These are phyloP conservation scores for Didymella lethalis DNA, from an alignment of 2,329 filamentous ascomycete genomes.

Conservation along the genomic window DNA sequence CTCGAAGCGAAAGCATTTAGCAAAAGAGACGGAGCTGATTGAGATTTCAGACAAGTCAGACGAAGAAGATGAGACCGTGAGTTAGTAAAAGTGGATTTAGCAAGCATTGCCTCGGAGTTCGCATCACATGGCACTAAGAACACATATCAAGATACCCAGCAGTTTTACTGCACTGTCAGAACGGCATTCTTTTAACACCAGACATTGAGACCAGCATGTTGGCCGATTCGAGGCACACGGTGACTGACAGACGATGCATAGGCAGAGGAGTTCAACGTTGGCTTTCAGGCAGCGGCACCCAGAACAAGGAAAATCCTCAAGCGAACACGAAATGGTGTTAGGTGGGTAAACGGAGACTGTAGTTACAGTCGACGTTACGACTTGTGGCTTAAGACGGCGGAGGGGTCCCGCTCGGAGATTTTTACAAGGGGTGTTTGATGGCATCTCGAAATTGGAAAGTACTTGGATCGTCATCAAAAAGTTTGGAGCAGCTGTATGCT, in stretches of 20 bases:
- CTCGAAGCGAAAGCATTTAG: constrained; percentile 50
- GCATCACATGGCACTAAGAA: constrained; percentile 1
- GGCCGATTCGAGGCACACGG: not conserved
- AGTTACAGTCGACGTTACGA: not conserved
- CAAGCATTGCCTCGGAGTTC: constrained; percentile 15
- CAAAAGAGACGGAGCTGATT: constrained; percentile 34
- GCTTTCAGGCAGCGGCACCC: not conserved
- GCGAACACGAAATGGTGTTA: not conserved
- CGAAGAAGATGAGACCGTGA: constrained; percentile 25
- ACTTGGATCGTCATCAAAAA: too few species aligned
- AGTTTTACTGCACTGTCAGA: constrained; percentile 13
- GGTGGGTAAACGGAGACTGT: not conserved
- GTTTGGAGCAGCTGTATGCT: too few species aligned
- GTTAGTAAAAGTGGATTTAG: constrained; percentile 21
- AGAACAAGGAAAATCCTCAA: not conserved
- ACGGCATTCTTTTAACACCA: not conserved
- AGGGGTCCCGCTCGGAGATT: not conserved
- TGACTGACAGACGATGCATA: not conserved
- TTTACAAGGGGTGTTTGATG: not conserved
- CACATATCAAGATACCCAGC: constrained; percentile 25
- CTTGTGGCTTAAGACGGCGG: not conserved
- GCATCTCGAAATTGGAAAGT: too few species aligned
- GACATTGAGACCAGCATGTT: not conserved
- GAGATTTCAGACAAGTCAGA: constrained; percentile 48
- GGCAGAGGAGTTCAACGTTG: not conserved